Base-by-base conservation (phyloP, 2,329 filamentous ascomycete genomes). In the Fusarium mundagurra region DNA sequence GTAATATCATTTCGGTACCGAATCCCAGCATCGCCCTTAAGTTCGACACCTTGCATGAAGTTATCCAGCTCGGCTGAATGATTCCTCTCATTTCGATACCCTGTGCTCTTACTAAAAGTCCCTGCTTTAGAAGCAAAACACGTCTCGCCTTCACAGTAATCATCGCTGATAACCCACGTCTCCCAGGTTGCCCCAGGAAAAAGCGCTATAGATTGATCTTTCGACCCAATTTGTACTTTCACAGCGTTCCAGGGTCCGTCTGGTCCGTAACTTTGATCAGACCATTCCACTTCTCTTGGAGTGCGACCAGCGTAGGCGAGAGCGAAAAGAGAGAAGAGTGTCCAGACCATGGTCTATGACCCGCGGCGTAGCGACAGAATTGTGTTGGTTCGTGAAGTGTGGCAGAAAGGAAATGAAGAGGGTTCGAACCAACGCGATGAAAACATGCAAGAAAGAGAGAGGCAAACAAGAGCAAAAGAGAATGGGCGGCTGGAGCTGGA, bases 81-180 rank as follows among this genome's bases (percentile, higher is more conserved):
- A 34, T 34, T 34, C 33, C 33, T 34, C 33, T 34, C 33, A 16
- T 34, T 34, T 34, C 33, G 33, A 34, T 34, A 16, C 13, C 33
- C 33, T 16, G 33, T 8, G 33, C 8, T 16, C 33, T 34, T 16
- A 16, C 13, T 34, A 16, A 34, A 34, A 17, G 50, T 64, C 2
- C 64, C 64, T 14, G 50, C 64, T 18, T 44, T 67, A 1, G 60
- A 67, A 44, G 64, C 60, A n/a, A 55, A 67, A 22, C 64, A 67
- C 8, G 22, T 39, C 4, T 44, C 31, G 34, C 39, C 34, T 31
- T 27, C 50, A n/a, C 60, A 67, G 18, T 67, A 64, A 16, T 48
- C 31, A 18, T 67, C 60, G 8, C 53, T 41, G 14, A 67, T 67
- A 27, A 67, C 24, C 64, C 64, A 67, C 2, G 64, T 57, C 31